Conservation (phyloP, 768 basidiomycete species). For the Russula sp. region DNA sequence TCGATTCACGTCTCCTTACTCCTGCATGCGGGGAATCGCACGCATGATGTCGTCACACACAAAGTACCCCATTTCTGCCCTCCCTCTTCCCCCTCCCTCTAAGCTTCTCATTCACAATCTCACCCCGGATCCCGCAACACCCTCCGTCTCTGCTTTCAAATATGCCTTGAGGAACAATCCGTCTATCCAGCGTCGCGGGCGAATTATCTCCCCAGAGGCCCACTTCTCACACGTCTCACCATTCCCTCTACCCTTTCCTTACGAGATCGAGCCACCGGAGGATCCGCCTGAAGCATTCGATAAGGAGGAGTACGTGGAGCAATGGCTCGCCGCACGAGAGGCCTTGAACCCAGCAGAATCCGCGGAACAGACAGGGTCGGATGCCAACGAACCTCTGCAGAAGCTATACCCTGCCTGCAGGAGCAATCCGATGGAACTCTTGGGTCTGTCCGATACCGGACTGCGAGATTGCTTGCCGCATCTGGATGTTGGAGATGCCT, state of each 20-base stretch:
- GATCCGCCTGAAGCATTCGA: conserved; percentile 46
- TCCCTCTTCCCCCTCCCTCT: conserved; percentile 43
- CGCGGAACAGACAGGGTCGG: conserved; percentile 24
- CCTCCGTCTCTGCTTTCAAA: conserved; percentile 47
- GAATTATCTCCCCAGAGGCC: conserved; percentile 47
- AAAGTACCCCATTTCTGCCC: conserved; percentile 44
- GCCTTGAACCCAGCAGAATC: conserved; percentile 36
- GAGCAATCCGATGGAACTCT: conserved; percentile 50
- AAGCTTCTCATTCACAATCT: conserved; percentile 41
- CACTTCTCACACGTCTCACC: conserved; percentile 85
- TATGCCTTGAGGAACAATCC: conserved; percentile 47
- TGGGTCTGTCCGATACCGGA: conserved; percentile 66
- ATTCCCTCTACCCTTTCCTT: conserved; percentile 78
- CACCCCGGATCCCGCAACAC: conserved; percentile 54
- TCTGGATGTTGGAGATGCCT: conserved; percentile 82
- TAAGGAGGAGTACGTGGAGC: conserved; percentile 61
- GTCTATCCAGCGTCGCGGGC: conserved; percentile 63
- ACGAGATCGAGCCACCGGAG: conserved; percentile 53
- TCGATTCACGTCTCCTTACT: not conserved
- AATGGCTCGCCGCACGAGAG: conserved; percentile 68
- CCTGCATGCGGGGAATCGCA: not conserved
- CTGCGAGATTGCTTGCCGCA: conserved; percentile 75
- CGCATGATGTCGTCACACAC: conserved; percentile 23
- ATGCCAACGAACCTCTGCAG: conserved; percentile 32
- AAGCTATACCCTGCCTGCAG: conserved; percentile 45